Evolutionary conservation across 768 basidiomycete genomes (phyloP).

Genomic region (Boletus vermiculosoides): DNA sequence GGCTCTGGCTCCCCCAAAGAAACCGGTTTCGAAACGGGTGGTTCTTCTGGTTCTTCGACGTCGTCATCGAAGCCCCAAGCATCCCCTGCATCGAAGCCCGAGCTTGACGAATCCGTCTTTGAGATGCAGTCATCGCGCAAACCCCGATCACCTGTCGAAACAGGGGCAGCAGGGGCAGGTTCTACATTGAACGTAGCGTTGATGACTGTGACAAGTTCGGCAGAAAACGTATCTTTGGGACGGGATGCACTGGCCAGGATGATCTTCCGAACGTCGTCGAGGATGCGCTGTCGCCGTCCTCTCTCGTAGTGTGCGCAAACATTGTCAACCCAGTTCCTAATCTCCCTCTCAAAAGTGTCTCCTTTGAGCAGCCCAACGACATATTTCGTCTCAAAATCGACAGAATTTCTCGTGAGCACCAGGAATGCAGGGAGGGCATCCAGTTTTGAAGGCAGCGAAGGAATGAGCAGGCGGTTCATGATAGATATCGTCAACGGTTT

Average conservation of each 20-base stretch:
- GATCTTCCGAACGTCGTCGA: conserved; percentile 58
- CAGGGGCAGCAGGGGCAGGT: not conserved
- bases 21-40: conserved; percentile 17
- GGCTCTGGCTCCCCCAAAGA: conserved; percentile 30
- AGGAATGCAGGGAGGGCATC: conserved; percentile 62
- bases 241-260: conserved; percentile 39
- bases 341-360: conserved; percentile 46
- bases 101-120: conserved; percentile 25
- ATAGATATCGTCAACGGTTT: conserved; percentile 60
- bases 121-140: conserved; percentile 41
- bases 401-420: conserved; percentile 51
- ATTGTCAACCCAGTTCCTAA: conserved; percentile 68
- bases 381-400: conserved; percentile 62
- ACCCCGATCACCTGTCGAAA: conserved; percentile 43
- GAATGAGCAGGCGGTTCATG: conserved; percentile 64
- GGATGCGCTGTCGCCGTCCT: conserved; percentile 62
- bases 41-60: conserved; percentile 24
- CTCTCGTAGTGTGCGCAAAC: conserved; percentile 77
- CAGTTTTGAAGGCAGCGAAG: conserved; percentile 67
- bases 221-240: conserved; percentile 27
- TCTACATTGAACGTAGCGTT: not conserved
- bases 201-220: conserved; percentile 17
- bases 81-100: conserved; percentile 31
- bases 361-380: conserved; percentile 50
- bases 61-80: conserved; percentile 59